Evolutionary conservation across 495 filamentous ascomycete genomes (phyloP).

Genomic region (Durotheca rogersii): DNA sequence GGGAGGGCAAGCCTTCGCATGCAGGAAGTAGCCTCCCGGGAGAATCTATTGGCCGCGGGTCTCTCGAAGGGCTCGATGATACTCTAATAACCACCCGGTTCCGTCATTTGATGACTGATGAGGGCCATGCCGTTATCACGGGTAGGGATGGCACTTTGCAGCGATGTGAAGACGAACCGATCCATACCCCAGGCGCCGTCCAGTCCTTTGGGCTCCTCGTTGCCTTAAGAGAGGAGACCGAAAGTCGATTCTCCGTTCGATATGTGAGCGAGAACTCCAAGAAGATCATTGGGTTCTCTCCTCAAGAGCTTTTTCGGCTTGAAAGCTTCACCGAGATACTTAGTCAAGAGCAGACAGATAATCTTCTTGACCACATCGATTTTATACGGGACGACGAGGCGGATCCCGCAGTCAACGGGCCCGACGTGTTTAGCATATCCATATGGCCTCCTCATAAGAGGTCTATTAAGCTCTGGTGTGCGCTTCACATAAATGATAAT

Average conservation of each 20-base stretch:
- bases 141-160: constrained; percentile 72
- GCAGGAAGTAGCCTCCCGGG: constrained; percentile 7
- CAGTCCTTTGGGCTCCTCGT: constrained; percentile 82
- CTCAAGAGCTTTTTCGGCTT: constrained; percentile 72
- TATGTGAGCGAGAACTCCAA: constrained; percentile 86
- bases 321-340: constrained; percentile 78
- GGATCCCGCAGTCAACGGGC: constrained; percentile 71
- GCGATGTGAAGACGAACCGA: constrained; percentile 89
- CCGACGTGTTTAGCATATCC: constrained; percentile 81
- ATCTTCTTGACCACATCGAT: constrained; percentile 80
- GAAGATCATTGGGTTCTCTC: constrained; percentile 74
- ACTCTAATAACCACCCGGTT: constrained; percentile 66
- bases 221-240: constrained; percentile 69
- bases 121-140: constrained; percentile 83
- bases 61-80: constrained; percentile 37
- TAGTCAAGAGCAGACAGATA: constrained; percentile 77
- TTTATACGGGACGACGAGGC: constrained; percentile 79
- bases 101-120: constrained; percentile 74
- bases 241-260: constrained; percentile 68
- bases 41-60: constrained; percentile 20
- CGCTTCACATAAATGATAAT: constrained; percentile 69
- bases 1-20: constrained; percentile 1
- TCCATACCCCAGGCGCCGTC: constrained; percentile 87
- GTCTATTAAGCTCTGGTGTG: constrained; percentile 79
- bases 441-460: constrained; percentile 57